phyloP scores from a whole-genome alignment of 1,284 basidiomycete genomes.

The Trichosporon sp. region DNA sequence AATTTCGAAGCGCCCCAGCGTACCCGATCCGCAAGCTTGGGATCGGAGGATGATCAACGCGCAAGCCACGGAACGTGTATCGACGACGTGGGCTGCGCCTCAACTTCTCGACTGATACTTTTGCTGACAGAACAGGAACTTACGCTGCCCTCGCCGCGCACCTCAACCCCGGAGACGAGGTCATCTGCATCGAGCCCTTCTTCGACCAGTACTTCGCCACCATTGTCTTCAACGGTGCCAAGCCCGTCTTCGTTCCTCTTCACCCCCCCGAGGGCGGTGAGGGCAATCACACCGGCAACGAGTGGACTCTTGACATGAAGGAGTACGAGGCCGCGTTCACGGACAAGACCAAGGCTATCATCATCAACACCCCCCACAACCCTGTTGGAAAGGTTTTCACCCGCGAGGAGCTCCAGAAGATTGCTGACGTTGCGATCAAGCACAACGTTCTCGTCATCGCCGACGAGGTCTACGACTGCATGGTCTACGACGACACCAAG shows the following conservation, averaged over 20 bases:
- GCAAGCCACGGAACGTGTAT: neutral
- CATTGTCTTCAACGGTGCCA: constrained; percentile 88
- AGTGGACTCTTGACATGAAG: constrained; percentile 84
- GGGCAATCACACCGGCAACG: constrained; percentile 66
- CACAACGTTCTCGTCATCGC: constrained; percentile 90
- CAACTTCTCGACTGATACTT: neutral
- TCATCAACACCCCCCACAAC: constrained; percentile 94
- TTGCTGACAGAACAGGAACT: constrained; percentile 64
- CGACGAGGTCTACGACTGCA: constrained; percentile 98
- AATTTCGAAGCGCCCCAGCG: neutral
- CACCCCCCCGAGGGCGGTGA: constrained; percentile 71
- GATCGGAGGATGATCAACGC: neutral
- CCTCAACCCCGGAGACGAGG: constrained; percentile 87
- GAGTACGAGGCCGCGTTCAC: constrained; percentile 83
- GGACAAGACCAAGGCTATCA: constrained; percentile 85
- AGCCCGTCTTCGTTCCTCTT: constrained; percentile 90
- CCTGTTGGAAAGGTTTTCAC: constrained; percentile 95
- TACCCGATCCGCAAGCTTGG: neutral
- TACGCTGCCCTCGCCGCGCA: constrained; percentile 89
- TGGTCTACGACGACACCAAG: constrained; percentile 83
- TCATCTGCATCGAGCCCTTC: constrained; percentile 97
- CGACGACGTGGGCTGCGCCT: neutral
- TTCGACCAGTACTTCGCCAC: constrained; percentile 96
- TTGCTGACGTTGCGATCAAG: constrained; percentile 85
- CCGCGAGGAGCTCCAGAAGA: constrained; percentile 74